A percentile compares a stretch with the other conserved stretches of the same genome.
These are phyloP conservation scores for Candida rishiriensis DNA, from an alignment of 805 yeast genomes.

Conservation along the genomic window DNA sequence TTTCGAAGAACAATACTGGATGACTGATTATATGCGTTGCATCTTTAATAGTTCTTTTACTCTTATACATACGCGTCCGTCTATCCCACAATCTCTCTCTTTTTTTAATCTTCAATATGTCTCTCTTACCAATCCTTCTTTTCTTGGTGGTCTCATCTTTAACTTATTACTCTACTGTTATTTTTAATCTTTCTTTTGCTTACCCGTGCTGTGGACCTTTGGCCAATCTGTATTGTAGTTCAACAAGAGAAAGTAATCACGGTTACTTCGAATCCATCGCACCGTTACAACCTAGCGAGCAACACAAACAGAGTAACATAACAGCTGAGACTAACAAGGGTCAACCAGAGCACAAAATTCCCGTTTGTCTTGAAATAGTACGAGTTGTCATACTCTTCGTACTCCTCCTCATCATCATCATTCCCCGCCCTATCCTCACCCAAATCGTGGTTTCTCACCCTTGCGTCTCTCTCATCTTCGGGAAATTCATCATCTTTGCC, in stretches of 20 bases:
- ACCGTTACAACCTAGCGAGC: conserved; percentile 40
- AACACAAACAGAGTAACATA: conserved; percentile 50
- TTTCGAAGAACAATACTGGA: too few species aligned
- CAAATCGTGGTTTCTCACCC: too few species aligned
- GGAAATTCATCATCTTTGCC: conserved; percentile 7
- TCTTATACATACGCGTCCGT: too few species aligned
- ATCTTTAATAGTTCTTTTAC: too few species aligned
- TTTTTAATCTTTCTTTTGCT: neutral
- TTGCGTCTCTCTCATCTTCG: conserved; percentile 5
- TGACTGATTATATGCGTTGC: too few species aligned
- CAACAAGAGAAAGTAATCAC: neutral
- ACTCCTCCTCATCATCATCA: too few species aligned
- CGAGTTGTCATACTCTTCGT: conserved; percentile 6
- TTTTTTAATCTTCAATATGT: too few species aligned
- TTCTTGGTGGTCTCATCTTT: too few species aligned
- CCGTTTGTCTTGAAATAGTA: conserved; percentile 58
- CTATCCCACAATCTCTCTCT: too few species aligned
- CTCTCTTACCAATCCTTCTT: too few species aligned
- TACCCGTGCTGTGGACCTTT: neutral
- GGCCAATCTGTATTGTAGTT: neutral
- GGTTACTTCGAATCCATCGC: neutral
- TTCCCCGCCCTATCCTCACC: too few species aligned
- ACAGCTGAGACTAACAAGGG: conserved; percentile 44
- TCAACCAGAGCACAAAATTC: conserved; percentile 48
- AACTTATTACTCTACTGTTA: neutral